Base-by-base conservation (phyloP, 2,329 filamentous ascomycete species). In the Endocalyx cinctus region DNA sequence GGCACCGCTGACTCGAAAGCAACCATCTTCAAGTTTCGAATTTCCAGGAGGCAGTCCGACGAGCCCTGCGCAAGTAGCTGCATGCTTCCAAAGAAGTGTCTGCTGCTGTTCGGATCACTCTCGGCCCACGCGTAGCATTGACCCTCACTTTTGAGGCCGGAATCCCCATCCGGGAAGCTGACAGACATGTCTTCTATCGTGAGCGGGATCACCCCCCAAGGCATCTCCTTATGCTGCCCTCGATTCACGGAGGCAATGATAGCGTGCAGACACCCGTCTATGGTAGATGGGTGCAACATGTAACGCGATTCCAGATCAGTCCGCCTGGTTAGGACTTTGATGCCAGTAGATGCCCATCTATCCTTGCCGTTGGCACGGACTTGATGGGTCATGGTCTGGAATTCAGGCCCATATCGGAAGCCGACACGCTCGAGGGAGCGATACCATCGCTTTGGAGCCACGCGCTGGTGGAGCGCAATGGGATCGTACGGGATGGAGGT, bases 221-320 rank as follows among this genome's bases (percentile, higher is more conserved):
- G 30, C 50, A 63, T 57, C 12, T 39, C 49, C 6, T 43, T 52
- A 15, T 41, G 35, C 3, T 45, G 41, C 3, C 55, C 56, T 1
- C 48, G 43, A 20, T 58, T 45, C 22, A 57, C 49, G n/a, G 55
- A 47, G 2, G 45, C 48, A 25, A 58, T 57, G 10, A 46, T 38
- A 6, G 62, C 48, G 27, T 64, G 61, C 4, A 64, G 38, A 13
- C 38, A 41, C n/a, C 49, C 48, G 38, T 69, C 64, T 11, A 69
- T 50, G 11, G 51, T 49, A 1, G 59, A 47, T 0, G 66, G 65
- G 37, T 69, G 65, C 13, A 68, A 38, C 10, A 54, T 39, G 25
- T 65, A 54, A 1, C 58, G 52, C 2, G 60, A 63, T 42, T 70
- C 65, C 13, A 48, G 53, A 5, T 37, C 26, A 30, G 43, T 41